Percentiles rank a stretch among this genome's conserved stretches.
Evolutionary conservation across 2,329 filamentous ascomycete genomes (phyloP).

Genomic region (Apiospora aurea): DNA sequence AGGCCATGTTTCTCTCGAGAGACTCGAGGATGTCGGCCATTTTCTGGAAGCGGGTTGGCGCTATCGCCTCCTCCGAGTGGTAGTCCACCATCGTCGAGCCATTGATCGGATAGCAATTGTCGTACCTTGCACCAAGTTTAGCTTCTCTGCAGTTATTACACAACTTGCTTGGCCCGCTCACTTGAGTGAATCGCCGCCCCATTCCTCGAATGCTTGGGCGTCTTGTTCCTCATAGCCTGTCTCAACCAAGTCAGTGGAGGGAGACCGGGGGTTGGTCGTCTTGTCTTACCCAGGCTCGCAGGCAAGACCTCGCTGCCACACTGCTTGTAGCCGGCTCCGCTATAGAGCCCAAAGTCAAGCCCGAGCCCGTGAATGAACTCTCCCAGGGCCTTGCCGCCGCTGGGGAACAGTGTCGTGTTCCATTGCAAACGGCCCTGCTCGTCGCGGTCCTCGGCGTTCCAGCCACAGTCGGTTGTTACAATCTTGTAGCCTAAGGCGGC

Average conservation of each 20-base stretch:
- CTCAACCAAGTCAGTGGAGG: not conserved
- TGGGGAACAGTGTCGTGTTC: constrained; percentile 58
- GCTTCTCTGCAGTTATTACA: not conserved
- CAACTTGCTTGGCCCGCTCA: constrained; percentile 39
- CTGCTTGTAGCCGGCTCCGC: constrained; percentile 54
- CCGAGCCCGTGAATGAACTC: constrained; percentile 57
- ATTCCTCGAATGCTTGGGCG: constrained; percentile 49
- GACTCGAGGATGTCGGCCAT: constrained; percentile 53
- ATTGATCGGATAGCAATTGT: constrained; percentile 56
- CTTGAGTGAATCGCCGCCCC: constrained; percentile 60
- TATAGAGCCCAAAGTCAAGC: constrained; percentile 62
- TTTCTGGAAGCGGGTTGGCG: constrained; percentile 50
- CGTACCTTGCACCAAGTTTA: constrained; percentile 45
- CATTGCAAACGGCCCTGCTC: constrained; percentile 55
- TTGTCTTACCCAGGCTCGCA: constrained; percentile 50
- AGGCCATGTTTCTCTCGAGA: constrained; percentile 51
- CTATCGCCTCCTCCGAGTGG: constrained; percentile 46
- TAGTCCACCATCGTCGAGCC: constrained; percentile 51
- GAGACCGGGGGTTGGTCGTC: too few species aligned
- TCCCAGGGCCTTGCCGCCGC: constrained; percentile 55
- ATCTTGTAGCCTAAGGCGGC: constrained; percentile 60
- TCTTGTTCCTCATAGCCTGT: constrained; percentile 51
- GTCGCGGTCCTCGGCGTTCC: constrained; percentile 51
- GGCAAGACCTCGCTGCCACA: constrained; percentile 51
- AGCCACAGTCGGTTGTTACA: constrained; percentile 66